These are phyloP conservation scores for Terana coerulea DNA, from an alignment of 768 basidiomycete species.

Conservation along the genomic window DNA sequence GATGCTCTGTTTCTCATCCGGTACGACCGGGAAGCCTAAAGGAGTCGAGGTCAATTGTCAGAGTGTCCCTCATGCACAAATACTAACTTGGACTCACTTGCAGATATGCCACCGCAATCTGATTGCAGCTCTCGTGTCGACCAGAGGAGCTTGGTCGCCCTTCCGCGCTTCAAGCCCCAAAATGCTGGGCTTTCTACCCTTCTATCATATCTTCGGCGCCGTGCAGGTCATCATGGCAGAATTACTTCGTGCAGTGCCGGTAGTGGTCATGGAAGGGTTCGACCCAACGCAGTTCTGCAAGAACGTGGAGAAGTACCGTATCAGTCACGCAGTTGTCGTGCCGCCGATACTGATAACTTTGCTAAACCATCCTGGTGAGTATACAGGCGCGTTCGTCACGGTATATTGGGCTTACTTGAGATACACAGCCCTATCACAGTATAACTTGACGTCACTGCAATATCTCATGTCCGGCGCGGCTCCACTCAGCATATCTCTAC, in stretches of 20 bases:
- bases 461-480: conserved; percentile 74
- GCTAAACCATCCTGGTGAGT: conserved; percentile 61
- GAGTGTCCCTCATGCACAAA: conserved; percentile 42
- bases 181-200: conserved; percentile 63
- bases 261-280: conserved; percentile 63
- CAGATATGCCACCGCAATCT: conserved; percentile 65
- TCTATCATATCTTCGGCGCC: conserved; percentile 53
- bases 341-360: conserved; percentile 81
- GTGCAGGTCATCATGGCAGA: conserved; percentile 63
- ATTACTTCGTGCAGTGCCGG: conserved; percentile 43
- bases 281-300: conserved; percentile 67
- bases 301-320: conserved; percentile 60
- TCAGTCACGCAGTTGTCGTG: conserved; percentile 57
- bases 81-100: conserved; percentile 58
- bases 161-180: conserved; percentile 40
- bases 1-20: conserved; percentile 61
- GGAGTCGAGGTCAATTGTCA: conserved; percentile 42
- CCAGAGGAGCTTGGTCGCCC: conserved; percentile 40
- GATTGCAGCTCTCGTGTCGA: conserved; percentile 52
- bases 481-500: conserved; percentile 65
- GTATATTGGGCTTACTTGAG: conserved; percentile 2
- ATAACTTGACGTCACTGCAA: conserved; percentile 58
- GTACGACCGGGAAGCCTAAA: conserved; percentile 80
- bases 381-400: background rate
- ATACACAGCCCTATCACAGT: conserved; percentile 53